Base-by-base conservation (phyloP, 139 green algal genomes). In the Picochlorum costavermella region DNA sequence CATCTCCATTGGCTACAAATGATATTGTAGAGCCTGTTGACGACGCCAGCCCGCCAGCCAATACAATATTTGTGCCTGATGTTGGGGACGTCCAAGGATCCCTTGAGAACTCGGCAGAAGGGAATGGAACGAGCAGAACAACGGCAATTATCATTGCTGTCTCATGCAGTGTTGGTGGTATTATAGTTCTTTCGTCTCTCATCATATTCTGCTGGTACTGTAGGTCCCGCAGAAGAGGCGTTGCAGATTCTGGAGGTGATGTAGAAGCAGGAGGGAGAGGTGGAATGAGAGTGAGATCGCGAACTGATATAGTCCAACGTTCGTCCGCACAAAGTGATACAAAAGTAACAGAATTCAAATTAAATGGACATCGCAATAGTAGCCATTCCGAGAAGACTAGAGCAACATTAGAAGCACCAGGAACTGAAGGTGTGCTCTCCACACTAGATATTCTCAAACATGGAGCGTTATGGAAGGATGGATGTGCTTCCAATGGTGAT, bases 121-220 rank as follows among this genome's bases (percentile, higher is more conserved):
- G n/a, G 17, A 53, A 14, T 28, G 46, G 46, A 28, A 28, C 46
- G 20, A 53, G 46, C 0, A 20, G n/a, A 14, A 64, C 58, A 1
- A 64, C 58, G 3, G 14, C 58, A 16, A 64, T 64, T 11, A 64
- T 64, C 14, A 64, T 64, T 0, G 58, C 58, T 50, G 58, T 64
- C 14, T 8, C 40, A 28, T 50, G 20, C 13, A 31, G 58, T 11
- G 28, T 64, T 16, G 58, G 58, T 29, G 58, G 58, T 6, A 29
- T 64, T 10, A 29, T 64, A 10, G 6, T 31, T 57, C 4, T 64
- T 36, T 29, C 25, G 4, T 8, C 56, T 59, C n/a, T 64, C 4
- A 2, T 31, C 3, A n/a, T 50, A 17, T n/a, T 64, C 43, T 59
- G n/a, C 12, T 64, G n/a, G 12, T 44, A 31, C 23, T 64, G 29